These are phyloP conservation scores for Viola pubescens DNA, from an alignment of 441 rosid genomes.

Conservation along the genomic window DNA sequence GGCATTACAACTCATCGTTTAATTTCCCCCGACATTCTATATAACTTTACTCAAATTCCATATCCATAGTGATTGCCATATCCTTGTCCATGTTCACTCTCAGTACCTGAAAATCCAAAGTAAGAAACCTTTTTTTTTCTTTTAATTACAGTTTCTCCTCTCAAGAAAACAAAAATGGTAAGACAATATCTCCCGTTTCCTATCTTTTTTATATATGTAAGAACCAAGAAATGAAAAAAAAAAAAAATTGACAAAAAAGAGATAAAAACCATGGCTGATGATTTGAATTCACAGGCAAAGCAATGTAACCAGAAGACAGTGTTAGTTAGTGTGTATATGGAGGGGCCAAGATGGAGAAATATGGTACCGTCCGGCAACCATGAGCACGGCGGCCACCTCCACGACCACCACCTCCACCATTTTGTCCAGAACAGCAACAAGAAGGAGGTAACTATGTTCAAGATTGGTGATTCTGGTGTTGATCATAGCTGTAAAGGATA, in stretches of 20 bases:
- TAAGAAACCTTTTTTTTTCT: not conserved
- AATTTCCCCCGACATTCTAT: not conserved
- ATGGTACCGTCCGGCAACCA: conserved; percentile 3
- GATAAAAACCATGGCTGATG: not conserved
- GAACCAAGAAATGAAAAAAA: no score
- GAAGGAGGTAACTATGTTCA: conserved; percentile 7
- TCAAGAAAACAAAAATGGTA: not conserved
- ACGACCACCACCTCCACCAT: conserved; percentile 17
- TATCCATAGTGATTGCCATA: not conserved
- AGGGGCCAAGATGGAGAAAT: conserved; percentile 26
- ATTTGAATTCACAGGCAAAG: conserved; percentile 25
- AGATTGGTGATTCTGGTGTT: not conserved
- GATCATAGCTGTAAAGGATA: conserved; percentile 13
- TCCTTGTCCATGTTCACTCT: not conserved
- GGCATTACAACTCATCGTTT: no score
- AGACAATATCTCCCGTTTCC: not conserved
- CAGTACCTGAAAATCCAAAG: not conserved
- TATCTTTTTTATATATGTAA: no score
- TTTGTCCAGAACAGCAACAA: conserved; percentile 5
- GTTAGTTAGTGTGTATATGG: conserved; percentile 27
- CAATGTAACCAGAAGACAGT: conserved; percentile 21
- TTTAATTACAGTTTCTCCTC: not conserved
- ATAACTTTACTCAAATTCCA: not conserved
- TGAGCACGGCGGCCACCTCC: conserved; percentile 10
- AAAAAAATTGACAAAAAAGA: no score